phyloP scores from a whole-genome alignment of 306 rosid species.

The Dryas alaskensis region DNA sequence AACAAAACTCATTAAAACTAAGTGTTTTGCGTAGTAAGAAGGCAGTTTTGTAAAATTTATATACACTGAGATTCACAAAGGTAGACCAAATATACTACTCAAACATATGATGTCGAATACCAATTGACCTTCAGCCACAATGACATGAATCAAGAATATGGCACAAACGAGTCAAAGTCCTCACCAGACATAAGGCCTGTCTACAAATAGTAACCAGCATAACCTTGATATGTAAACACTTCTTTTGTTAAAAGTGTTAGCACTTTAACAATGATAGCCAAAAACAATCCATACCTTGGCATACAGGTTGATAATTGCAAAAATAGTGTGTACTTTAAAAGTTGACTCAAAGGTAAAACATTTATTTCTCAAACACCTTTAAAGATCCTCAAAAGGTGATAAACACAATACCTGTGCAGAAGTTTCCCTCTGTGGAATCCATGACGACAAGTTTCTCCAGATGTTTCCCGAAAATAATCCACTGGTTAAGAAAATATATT shows the following conservation, averaged over 20 bases:
- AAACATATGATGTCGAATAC: neutral
- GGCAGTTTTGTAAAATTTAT: neutral
- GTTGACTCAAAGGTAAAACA: neutral
- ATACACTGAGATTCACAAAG: neutral
- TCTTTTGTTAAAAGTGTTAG: no score
- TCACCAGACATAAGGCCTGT: neutral
- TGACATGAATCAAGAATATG: neutral
- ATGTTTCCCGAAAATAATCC: constrained; percentile 67
- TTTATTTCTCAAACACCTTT: neutral
- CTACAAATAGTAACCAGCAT: neutral
- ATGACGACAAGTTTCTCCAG: constrained; percentile 81
- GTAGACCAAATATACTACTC: neutral
- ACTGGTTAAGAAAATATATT: constrained; percentile 46
- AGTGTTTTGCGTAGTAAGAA: neutral
- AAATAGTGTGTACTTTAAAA: neutral
- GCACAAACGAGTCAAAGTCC: neutral
- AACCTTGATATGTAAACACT: neutral
- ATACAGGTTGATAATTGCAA: neutral
- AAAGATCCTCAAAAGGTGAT: constrained; percentile 2
- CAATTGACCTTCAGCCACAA: neutral
- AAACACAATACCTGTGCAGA: constrained; percentile 54
- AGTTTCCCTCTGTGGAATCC: constrained; percentile 79
- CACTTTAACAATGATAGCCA: neutral
- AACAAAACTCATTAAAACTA: neutral
- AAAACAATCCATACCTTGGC: neutral